Evolutionary conservation across 352 stramenopile genomes (phyloP).

Genomic region (Pythium dissimile): DNA sequence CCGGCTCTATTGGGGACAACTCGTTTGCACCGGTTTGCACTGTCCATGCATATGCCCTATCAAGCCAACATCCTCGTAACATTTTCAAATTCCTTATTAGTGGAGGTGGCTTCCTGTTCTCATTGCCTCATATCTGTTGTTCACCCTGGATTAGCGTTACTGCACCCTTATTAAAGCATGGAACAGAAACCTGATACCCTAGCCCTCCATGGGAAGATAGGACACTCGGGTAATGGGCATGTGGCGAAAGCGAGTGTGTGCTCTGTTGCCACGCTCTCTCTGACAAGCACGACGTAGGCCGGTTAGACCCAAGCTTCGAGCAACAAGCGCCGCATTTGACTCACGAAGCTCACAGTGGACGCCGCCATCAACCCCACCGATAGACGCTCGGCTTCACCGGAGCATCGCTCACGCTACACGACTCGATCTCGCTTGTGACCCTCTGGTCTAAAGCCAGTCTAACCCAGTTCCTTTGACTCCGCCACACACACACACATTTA

Average conservation of each 20-base stretch:
- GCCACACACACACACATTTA: background rate
- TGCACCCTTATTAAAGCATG: background rate
- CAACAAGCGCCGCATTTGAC: background rate
- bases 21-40: no score
- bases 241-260: slow-evolving; percentile 8
- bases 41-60: slow-evolving; percentile 6
- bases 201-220: slow-evolving; percentile 12
- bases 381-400: background rate
- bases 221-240: background rate
- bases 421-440: background rate
- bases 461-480: background rate
- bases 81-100: background rate
- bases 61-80: background rate
- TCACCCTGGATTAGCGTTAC: background rate
- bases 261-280: slow-evolving; percentile 7
- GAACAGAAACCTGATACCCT: slow-evolving; percentile 7
- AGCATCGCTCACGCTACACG: background rate
- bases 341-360: background rate
- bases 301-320: slow-evolving; percentile 10
- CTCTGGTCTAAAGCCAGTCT: background rate
- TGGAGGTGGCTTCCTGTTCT: background rate
- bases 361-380: slow-evolving; percentile 1
- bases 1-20: slow-evolving; percentile 16
- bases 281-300: slow-evolving; percentile 7
- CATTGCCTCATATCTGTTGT: no score